These are phyloP conservation scores for Taxawa tesnikishii DNA, from an alignment of 2,329 filamentous ascomycete genomes.

Conservation along the genomic window DNA sequence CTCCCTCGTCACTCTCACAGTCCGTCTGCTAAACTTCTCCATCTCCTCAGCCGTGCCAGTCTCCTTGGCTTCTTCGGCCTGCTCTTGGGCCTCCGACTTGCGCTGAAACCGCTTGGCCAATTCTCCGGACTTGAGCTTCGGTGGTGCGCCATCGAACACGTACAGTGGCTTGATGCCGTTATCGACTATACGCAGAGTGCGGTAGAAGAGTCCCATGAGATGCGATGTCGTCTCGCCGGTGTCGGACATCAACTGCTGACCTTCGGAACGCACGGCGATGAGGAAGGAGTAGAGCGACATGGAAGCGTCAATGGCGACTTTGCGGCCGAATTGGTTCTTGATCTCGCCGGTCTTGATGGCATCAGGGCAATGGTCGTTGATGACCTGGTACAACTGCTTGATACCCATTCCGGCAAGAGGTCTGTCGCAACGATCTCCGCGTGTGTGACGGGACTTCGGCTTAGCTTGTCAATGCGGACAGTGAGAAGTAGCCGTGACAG, in stretches of 20 bases:
- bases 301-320: slow-evolving; percentile 86
- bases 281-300: slow-evolving; percentile 99
- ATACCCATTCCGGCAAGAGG: slow-evolving; percentile 19
- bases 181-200: slow-evolving; percentile 93
- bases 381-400: slow-evolving; percentile 34
- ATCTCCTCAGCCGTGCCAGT: slow-evolving; percentile 95
- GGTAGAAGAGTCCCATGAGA: slow-evolving; percentile 99
- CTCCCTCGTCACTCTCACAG: slow-evolving; percentile 88
- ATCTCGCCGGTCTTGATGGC: slow-evolving; percentile 95
- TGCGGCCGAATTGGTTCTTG: slow-evolving; percentile 96
- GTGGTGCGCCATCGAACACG: slow-evolving; percentile 93
- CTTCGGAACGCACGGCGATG: slow-evolving; percentile 91
- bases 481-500: too few species aligned
- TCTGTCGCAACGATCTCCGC: background rate
- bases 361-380: slow-evolving; percentile 62
- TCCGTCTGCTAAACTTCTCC: slow-evolving; percentile 90
- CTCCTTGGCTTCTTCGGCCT: slow-evolving; percentile 90
- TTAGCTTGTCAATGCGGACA: too few species aligned
- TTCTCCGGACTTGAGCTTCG: slow-evolving; percentile 95
- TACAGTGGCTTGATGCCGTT: slow-evolving; percentile 98
- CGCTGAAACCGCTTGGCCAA: slow-evolving; percentile 91
- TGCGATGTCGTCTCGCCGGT: slow-evolving; percentile 94
- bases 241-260: slow-evolving; percentile 91
- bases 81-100: slow-evolving; percentile 83
- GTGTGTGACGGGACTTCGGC: too few species aligned